Conservation (phyloP, 306 rosid species). For the Macrotyloma uniflorum region DNA sequence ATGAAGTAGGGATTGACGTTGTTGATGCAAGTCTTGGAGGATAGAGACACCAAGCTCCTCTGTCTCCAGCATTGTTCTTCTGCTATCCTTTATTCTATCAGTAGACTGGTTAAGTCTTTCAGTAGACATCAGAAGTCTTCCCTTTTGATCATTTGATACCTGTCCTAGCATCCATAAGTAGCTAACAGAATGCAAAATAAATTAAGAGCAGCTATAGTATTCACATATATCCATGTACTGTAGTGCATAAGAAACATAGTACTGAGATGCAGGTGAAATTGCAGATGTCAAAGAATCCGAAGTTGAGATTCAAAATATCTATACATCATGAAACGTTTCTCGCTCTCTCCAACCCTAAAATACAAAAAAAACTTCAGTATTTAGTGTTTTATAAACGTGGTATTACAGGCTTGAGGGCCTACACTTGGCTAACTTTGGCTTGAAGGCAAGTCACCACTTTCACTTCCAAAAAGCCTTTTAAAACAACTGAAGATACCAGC, state of each 20-base stretch:
- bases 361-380: background rate
- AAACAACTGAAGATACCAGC: background rate
- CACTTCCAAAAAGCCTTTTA: constrained; percentile 7
- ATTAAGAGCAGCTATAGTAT: background rate
- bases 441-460: constrained; percentile 11
- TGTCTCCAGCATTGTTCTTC: constrained; percentile 60
- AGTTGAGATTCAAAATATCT: constrained; percentile 21
- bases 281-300: constrained; percentile 18
- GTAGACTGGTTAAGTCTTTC: constrained; percentile 65
- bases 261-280: constrained; percentile 14
- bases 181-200: constrained; percentile 7
- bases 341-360: background rate
- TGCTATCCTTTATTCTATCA: constrained; percentile 62
- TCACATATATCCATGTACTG: background rate
- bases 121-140: constrained; percentile 59
- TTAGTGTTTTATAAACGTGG: constrained; percentile 18
- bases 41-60: constrained; percentile 71
- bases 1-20: constrained; percentile 63
- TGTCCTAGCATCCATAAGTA: constrained; percentile 38
- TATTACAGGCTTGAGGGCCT: constrained; percentile 13
- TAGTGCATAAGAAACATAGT: constrained; percentile 4
- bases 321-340: constrained; percentile 15
- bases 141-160: constrained; percentile 62
- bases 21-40: constrained; percentile 72
- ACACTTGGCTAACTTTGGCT: background rate